These are phyloP conservation scores for Scheffersomyces coipomensis DNA, from an alignment of 805 yeast species.

Conservation along the genomic window DNA sequence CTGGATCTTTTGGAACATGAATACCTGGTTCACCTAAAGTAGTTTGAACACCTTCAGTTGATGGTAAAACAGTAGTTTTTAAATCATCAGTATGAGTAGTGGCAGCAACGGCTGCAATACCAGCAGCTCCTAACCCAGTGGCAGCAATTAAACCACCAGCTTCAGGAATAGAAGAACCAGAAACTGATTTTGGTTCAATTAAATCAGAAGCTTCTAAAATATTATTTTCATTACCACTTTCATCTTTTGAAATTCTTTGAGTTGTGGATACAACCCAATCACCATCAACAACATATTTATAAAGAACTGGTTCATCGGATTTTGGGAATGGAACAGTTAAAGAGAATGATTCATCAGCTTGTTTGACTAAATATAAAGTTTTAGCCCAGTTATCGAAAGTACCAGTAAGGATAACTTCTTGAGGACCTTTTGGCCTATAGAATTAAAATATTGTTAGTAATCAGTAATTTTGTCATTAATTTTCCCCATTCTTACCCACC, in stretches of 20 bases:
- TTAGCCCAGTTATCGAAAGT: conserved; percentile 68
- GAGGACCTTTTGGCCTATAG: conserved; percentile 43
- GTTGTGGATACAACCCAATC: conserved; percentile 50
- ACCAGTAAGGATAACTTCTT: conserved; percentile 66
- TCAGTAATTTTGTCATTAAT: background rate
- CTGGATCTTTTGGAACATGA: conserved; percentile 60
- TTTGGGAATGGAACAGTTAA: conserved; percentile 54
- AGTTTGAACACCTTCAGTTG: conserved; percentile 29
- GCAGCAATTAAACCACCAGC: conserved; percentile 27
- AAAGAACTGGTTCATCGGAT: conserved; percentile 41
- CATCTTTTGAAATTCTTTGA: conserved; percentile 46
- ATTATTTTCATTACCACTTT: conserved; percentile 53
- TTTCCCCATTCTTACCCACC: background rate
- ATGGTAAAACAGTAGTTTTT: conserved; percentile 38
- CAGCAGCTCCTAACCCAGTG: conserved; percentile 59
- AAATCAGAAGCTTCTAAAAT: conserved; percentile 40
- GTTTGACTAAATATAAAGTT: conserved; percentile 57
- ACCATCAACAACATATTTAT: conserved; percentile 71
- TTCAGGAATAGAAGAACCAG: conserved; percentile 29
- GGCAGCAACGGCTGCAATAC: conserved; percentile 33
- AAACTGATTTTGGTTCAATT: conserved; percentile 9
- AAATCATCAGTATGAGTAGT: conserved; percentile 10
- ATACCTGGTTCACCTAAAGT: conserved; percentile 74
- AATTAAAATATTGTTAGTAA: conserved; percentile 21
- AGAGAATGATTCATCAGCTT: conserved; percentile 58